phyloP scores from a whole-genome alignment of 129 eudicot species.

The Flaveria bidentis region DNA sequence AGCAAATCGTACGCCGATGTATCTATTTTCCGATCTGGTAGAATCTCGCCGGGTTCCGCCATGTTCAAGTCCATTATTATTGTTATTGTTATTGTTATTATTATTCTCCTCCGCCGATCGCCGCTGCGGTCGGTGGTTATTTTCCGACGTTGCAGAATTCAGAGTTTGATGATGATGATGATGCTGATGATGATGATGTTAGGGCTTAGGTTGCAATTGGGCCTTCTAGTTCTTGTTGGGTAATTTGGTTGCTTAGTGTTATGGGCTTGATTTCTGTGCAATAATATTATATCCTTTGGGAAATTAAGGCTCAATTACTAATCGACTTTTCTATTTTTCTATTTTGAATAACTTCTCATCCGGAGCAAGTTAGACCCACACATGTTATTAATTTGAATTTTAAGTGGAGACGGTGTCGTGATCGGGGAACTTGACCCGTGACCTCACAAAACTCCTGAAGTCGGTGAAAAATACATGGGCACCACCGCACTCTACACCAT shows the following conservation, averaged over 20 bases:
- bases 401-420: no score
- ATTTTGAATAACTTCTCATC: no score
- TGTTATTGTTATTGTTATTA: no score
- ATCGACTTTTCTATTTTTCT: no score
- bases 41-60: slow-evolving; percentile 82
- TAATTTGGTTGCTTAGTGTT: background rate
- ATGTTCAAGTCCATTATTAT: slow-evolving; percentile 55
- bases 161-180: background rate
- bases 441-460: no score
- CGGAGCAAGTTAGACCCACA: no score
- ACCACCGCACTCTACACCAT: no score
- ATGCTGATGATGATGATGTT: no score
- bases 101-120: background rate
- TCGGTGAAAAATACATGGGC: no score
- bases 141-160: background rate
- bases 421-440: no score
- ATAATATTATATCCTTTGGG: background rate
- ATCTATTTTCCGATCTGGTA: slow-evolving; percentile 76
- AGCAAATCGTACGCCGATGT: slow-evolving; percentile 70
- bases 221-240: slow-evolving; percentile 17
- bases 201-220: background rate
- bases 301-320: no score
- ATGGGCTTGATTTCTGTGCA: background rate
- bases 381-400: no score
- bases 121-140: background rate